Base-by-base conservation (phyloP, 768 basidiomycete species). In the Tylopilus balloui region DNA sequence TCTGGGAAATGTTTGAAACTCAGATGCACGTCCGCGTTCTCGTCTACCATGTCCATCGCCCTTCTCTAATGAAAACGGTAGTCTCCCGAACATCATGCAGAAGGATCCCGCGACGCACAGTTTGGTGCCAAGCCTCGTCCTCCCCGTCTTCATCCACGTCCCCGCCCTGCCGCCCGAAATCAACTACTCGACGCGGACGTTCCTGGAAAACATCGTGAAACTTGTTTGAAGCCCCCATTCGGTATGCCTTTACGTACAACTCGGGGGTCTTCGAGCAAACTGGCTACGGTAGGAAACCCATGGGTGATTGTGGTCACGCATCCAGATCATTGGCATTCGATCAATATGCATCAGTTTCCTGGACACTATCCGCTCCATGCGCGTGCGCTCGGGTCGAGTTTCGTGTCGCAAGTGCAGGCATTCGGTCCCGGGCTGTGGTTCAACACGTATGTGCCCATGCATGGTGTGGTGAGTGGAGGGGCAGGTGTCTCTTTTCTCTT, bases 201-300 rank as follows among this genome's bases (percentile, higher is more conserved):
- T 92, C 21, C 77, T 95, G 14, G 88, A 93, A 62, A 74, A 77
- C 51, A 84, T 97, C 48, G 84, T 96, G 28, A 72, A n/a, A 73
- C 13, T 76, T 81, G 41, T 95, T 97, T 60, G 78, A 91, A 35
- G 90, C 91, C 0, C 94, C 94, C 10, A 88, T 97, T 42, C 84
- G 94, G 19, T 98, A 95, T 73, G 96, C 94, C 1, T 93, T 97
- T 63, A 96, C 96, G 0, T 99, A 98, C 63, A 96, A 96, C 12
- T 92, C 88, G 3, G 96, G 95, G 0, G 93, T 98, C 2, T 96
- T 96, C 58, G 82, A 89, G 61, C 96, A 99, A 69, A 84, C 85
- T 46, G 90, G 94, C 15, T 89, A 94, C 58, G 55, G 59, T 50
- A 53, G 64, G 28, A 36, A 36, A 10, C 17, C 17, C 17, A 8